Evolutionary conservation across 2,329 filamentous ascomycete species (phyloP), one percentile per base, ranked within the genome.

Genomic region (Monosporascus sp.): DNA sequence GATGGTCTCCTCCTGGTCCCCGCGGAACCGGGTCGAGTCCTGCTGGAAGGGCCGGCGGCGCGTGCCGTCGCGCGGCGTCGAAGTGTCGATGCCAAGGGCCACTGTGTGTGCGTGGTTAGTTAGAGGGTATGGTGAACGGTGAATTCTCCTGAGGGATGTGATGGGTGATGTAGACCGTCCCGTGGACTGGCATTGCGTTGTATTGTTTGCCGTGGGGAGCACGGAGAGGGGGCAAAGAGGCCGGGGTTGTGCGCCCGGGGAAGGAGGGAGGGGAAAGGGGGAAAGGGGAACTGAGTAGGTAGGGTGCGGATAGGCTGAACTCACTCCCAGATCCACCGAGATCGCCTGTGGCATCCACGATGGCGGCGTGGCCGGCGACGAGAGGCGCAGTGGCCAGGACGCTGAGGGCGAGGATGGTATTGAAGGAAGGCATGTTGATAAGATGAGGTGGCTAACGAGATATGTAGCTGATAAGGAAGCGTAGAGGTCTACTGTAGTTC

Each of bases 1-100:
- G 59, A 82, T 75, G 24, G 75, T 75, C 39, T 76, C 74, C 14
- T 76, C 78, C 15, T 75, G 68, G 39, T 70, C 72, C 41, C 80
- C 80, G 50, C 72, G 72, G 77, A 87, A 87, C 52, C 81, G 80
- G 50, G 83, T 87, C 49, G 76, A 76, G 59, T 87, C 84, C 58
- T 80, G 77, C 70, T 87, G 83, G 74, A 85, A 86, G 46, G 83
- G 83, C 49, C 76, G 70, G 55, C 83, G 77, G 14, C 72, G 67
- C 22, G 82, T 85, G 41, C 83, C 83, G 59, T 85, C 81, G 56
- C 83, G 82, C 41, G 83, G 82, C 49, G 82, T 86, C 60, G 62
- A 63, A 47, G 76, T 72, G 66, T 80, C 77, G 56, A 87, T 65
- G 54, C 73, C 74, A 3, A 79, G 69, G 18, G 70, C 75, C 71